Base-by-base conservation (phyloP, 1,284 basidiomycete species). In the Stygiomarasmius scandens region DNA sequence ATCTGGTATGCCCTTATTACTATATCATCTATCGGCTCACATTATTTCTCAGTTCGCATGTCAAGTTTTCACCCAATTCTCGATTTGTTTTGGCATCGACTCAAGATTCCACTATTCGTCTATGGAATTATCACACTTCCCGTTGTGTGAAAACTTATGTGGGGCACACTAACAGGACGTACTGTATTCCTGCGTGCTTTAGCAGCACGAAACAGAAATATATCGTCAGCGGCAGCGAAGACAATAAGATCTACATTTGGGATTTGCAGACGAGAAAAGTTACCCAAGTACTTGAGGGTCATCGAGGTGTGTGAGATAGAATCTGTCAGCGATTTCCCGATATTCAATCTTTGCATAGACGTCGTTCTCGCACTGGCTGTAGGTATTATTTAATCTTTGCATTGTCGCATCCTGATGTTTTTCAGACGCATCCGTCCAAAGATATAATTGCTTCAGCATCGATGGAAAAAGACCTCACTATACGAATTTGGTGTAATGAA, bases 71-170 rank as follows among this genome's bases (percentile, higher is more conserved):
- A 0, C 97, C 96, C 0, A 96, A 95, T 64, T 93, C 92, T 3
- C 92, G 92, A 74, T 96, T 95, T 70, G 89, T 99, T 54, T 82
- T 98, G 49, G 92, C 93, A 1, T 91, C 94, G 0, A 91, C 95
- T 0, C 89, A 98, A 63, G 95, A 98, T 66, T 93, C 87, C 59
- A 87, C 91, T 0, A 92, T 98, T 61, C 85, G 96, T 0, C 78
- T 99, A 12, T 98, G 97, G 95, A 94, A 98, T 67, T 95, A 96
- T 67, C 92, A 96, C 65, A 92, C 90, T 0, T 90, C 90, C 1
- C 89, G 93, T 59, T 93, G 94, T 63, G 77, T 99, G 46, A 98
- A 98, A 75, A 95, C 95, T 1, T 96, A 96, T 71, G 78, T 78
- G 1, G 93, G 92, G 0, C 94, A 96, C 69, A 75, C 72, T 19